Evolutionary conservation across 75 land plant genomes (phyloP), one percentile per base, ranked within the genome.

Genomic region (Ceratopteris richardii): DNA sequence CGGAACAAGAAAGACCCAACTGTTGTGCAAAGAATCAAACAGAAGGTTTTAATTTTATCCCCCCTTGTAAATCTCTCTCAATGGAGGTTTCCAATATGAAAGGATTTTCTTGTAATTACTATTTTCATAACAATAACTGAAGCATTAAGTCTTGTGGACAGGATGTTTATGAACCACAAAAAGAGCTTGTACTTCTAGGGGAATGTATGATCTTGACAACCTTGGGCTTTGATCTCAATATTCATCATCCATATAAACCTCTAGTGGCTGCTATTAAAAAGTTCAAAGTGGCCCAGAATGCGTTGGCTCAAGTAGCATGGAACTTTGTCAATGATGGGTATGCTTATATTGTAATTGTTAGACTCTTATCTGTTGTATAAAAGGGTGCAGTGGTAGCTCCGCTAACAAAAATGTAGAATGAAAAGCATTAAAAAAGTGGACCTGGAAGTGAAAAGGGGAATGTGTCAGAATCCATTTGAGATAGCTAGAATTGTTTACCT

Each of bases 1-100:
- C 57, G 78, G 6, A 50, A 88, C 41, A 91, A 82, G 53, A 88
- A 82, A 58, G 93, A 90, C 76, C 78, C 92, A 51, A 72, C 75
- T 57, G 88, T 92, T 37, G 73, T 64, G 13, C 84, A 87, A 44
- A 68, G 73, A 62, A 87, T 90, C 46, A 87, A 81, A 54, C 82
- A 83, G 54, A 80, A 84, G 84, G 92, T 86, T 26, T 30, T 24
- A 31, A 20, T 18, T 1, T 14, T 62, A 16, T 19, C 2, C 59
- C 27, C 16, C 29, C 18, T 18, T 48, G 14, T 40, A 14, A 9
- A 40, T 14, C 9, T 40, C 42, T 40, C 14, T 10, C 42, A 40
- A 10, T 40, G n/a, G n/a, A n/a, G n/a, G n/a, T n/a, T n/a, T n/a
- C n/a, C n/a, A 14, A 40, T 40, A 40, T 14, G 13, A 40, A 40